A percentile compares a stretch with the other conserved stretches of the same genome.
Conservation (phyloP, 805 yeast genomes). For the Kodamaea sagamina region DNA sequence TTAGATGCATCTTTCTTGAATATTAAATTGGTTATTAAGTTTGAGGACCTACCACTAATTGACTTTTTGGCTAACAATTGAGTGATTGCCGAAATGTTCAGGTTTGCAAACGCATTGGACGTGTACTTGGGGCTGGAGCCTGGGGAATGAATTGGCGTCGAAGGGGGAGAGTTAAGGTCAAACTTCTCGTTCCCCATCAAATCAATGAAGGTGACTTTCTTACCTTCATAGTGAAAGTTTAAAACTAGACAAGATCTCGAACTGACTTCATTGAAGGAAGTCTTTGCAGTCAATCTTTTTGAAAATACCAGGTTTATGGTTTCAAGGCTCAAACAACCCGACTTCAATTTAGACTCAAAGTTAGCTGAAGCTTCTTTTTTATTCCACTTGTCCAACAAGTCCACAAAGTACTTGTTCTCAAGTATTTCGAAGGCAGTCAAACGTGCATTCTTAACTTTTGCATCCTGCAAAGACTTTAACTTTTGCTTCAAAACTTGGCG, state of each 20-base stretch:
- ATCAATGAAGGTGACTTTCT: slow-evolving; percentile 27
- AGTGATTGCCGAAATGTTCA: slow-evolving; percentile 31
- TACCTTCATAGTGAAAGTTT: slow-evolving; percentile 22
- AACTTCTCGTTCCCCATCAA: slow-evolving; percentile 34
- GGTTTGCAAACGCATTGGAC: slow-evolving; percentile 28
- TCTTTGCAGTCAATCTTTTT: slow-evolving; percentile 23
- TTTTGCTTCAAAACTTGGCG: slow-evolving; percentile 20
- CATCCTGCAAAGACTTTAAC: slow-evolving; percentile 11
- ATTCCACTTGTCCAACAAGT: slow-evolving; percentile 23
- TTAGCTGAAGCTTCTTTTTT: slow-evolving; percentile 14
- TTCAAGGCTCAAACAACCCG: slow-evolving; percentile 3
- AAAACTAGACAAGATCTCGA: slow-evolving; percentile 32
- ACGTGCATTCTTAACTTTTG: neutral
- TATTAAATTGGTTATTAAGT: slow-evolving; percentile 29
- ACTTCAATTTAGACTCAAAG: slow-evolving; percentile 20
- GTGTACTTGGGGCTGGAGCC: slow-evolving; percentile 6
- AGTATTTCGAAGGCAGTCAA: slow-evolving; percentile 33
- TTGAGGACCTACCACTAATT: slow-evolving; percentile 25
- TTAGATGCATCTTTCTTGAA: slow-evolving; percentile 20
- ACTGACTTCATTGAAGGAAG: slow-evolving; percentile 22
- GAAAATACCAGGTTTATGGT: slow-evolving; percentile 19
- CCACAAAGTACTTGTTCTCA: slow-evolving; percentile 27
- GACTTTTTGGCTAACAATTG: slow-evolving; percentile 22
- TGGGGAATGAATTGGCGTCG: slow-evolving; percentile 1
- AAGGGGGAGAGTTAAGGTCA: slow-evolving; percentile 12